Base-by-base conservation (phyloP, 208 protist species). In the Phytomonas sp. region DNA sequence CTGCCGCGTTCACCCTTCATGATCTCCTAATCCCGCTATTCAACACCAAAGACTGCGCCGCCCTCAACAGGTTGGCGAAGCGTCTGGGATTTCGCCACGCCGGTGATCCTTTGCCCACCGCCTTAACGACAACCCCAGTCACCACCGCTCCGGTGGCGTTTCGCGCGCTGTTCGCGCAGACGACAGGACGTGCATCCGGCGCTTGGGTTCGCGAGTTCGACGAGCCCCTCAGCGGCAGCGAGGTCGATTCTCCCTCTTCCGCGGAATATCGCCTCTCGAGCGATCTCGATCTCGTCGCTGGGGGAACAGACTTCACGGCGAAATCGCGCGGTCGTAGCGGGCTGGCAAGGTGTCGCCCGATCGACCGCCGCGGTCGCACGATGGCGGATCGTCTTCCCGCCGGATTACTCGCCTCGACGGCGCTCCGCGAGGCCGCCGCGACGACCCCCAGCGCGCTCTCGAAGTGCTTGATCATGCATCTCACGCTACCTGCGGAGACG, bases 301-400 rank as follows among this genome's bases (percentile, higher is more conserved):
- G 60, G 13, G 60, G 61, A 31, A 73, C 67, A 28, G 76, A 86
- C 60, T 85, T 76, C 69, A 74, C 81, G 1, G 67, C 66, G 6
- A 67, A 59, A 34, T 89, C 81, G 4, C 80, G 84, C 30, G 81
- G 84, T 0, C 70, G 43, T 3, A 73, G 72, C 8, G 74, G 63
- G 29, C 26, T 31, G 43, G 76, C 77, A 68, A 86, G 85, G 40
- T 46, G 40, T 8, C 40, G 40, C 83, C 83, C 88, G 31, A 67
- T 91, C 43, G 83, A 80, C 46, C 76, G 76, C 70, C 82, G 84
- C 31, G 89, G 89, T n/a, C 80, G 81, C 51, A 32, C 72, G 36
- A 70, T 95, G 30, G 70, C 78, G 29, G 86, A 89, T 11, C 84
- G 89, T 29, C 75, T 95, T 11, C 89, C 89, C 28, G 80, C 76